Base-by-base conservation (phyloP, 192 early-diverging fungal genomes). In the Entrophospora sp. region DNA sequence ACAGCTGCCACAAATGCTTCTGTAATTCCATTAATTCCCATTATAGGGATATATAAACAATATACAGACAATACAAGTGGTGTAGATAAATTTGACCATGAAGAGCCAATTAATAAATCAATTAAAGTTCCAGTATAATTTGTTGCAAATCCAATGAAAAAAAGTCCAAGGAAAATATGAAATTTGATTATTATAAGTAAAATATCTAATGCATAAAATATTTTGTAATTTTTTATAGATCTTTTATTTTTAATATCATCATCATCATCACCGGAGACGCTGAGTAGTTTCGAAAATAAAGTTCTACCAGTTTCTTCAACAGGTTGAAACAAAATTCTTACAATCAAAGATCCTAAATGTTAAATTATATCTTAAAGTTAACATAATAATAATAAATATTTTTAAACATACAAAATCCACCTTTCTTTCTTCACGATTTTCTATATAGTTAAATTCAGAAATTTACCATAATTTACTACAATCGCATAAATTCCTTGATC, bases 1-100 rank as follows among this genome's bases (percentile, higher is more conserved):
- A 93, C 90, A 2, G 88, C 90, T 66, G 94, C 92, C 18, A 96
- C 81, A 73, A 94, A 97, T 1, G 89, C 90, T 70, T 99, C 96
- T 5, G 91, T 87, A 55, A 99, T 88, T 0, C 96, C 96, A 71
- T 99, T 99, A 30, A 95, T 56, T 12, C 92, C 96, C 90, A 97
- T 88, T 10, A 96, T 60, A 3, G 96, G 96, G 1, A 99, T 81
- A 77, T 94, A 99, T 34, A 89, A 64, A 64, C 93, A 96, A 69
- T 96, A 99, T 1, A 82, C 71, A 1, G 83, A 71, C 35, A 97
- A 73, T 0, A 88, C 84, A 2, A 35, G 32, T 0, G 88, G 76
- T 0, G 86, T 81, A 25, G 76, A 62, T 4, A 74, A 55, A 25
- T 81, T 48, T 16, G 79, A 77, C 83, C 88, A 88, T 53, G 70